Conservation (phyloP, 257 asterid species). For the Craterostigma plantagineum region DNA sequence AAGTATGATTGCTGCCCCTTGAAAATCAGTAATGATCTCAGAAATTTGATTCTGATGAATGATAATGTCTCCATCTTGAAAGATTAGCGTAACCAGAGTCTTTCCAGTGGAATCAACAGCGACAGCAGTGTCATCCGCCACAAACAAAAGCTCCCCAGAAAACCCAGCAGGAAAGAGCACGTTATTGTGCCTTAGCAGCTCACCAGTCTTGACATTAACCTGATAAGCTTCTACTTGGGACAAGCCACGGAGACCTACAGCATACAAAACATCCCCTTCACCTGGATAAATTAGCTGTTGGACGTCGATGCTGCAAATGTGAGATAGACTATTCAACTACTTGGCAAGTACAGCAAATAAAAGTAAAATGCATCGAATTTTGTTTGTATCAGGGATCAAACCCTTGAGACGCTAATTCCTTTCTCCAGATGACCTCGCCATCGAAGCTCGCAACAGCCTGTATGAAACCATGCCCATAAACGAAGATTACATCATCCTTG, state of each 20-base stretch:
- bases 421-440: slow-evolving; percentile 84
- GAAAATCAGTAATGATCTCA: slow-evolving; percentile 36
- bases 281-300: slow-evolving; percentile 48
- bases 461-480: slow-evolving; percentile 59
- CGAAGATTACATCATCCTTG: slow-evolving; percentile 49
- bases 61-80: slow-evolving; percentile 52
- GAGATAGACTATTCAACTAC: slow-evolving; percentile 10
- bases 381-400: slow-evolving; percentile 18
- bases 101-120: slow-evolving; percentile 65
- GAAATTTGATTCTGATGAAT: slow-evolving; percentile 37
- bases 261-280: slow-evolving; percentile 41
- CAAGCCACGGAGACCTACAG: slow-evolving; percentile 44
- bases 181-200: slow-evolving; percentile 39
- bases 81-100: slow-evolving; percentile 31
- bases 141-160: slow-evolving; percentile 68
- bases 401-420: slow-evolving; percentile 66
- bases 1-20: slow-evolving; percentile 38
- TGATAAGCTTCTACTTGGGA: slow-evolving; percentile 44
- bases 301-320: slow-evolving; percentile 44
- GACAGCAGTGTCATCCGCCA: slow-evolving; percentile 43
- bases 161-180: slow-evolving; percentile 38
- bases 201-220: slow-evolving; percentile 53
- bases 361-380: slow-evolving; percentile 6
- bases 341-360: slow-evolving; percentile 3
- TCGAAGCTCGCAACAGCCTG: slow-evolving; percentile 76